Conservation (phyloP, 2,329 filamentous ascomycete genomes). For the Aspergillus ustus region DNA sequence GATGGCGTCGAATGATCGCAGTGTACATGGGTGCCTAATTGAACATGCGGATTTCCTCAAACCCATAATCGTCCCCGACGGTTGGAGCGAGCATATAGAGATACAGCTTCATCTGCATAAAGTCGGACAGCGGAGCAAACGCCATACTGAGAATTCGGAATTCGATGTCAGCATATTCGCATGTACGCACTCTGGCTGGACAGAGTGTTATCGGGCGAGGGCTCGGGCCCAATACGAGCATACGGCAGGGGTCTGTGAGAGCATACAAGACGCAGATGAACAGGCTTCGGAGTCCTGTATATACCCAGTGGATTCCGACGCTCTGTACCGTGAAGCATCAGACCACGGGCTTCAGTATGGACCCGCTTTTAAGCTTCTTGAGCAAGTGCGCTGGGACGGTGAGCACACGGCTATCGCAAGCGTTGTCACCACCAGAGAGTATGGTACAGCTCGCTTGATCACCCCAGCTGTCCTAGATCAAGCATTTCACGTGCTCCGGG, state of each 20-base stretch:
- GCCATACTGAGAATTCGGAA: constrained; percentile 31
- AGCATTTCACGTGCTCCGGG: constrained; percentile 38
- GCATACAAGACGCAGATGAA: constrained; percentile 21
- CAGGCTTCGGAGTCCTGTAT: constrained; percentile 26
- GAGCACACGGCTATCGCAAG: background rate
- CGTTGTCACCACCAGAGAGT: constrained; percentile 15
- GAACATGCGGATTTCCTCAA: constrained; percentile 38
- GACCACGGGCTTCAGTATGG: constrained; percentile 39
- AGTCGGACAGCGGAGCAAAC: constrained; percentile 20
- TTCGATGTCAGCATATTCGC: constrained; percentile 38
- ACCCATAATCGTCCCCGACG: constrained; percentile 36
- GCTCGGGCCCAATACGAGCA: constrained; percentile 35
- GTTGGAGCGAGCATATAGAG: constrained; percentile 36
- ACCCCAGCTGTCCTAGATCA: constrained; percentile 47
- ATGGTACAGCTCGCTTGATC: constrained; percentile 27
- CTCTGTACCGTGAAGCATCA: constrained; percentile 34
- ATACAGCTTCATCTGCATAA: constrained; percentile 35
- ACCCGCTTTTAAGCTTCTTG: constrained; percentile 33
- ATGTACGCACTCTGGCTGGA: constrained; percentile 33
- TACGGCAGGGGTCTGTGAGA: background rate
- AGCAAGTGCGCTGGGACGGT: constrained; percentile 37
- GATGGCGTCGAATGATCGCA: constrained; percentile 17
- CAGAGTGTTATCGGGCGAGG: constrained; percentile 36
- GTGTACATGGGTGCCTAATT: constrained; percentile 28
- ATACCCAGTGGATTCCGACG: constrained; percentile 28